A percentile compares a stretch with the other conserved stretches of the same genome.
Conservation (phyloP, 805 yeast genomes). For the Blastobotrys chiropterorum region DNA sequence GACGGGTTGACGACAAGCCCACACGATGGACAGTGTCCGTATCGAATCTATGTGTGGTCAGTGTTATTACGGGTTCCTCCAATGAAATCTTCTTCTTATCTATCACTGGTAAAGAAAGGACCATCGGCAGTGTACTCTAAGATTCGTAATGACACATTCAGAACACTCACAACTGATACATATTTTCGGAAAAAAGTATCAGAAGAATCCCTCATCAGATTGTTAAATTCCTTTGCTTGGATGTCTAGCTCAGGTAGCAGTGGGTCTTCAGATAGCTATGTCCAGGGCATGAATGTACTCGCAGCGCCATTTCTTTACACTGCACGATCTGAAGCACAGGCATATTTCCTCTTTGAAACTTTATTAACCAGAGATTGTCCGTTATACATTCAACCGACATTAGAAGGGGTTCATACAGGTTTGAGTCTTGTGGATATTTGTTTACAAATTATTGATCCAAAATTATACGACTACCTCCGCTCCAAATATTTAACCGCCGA, state of each 20-base stretch:
- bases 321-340: conserved; percentile 77
- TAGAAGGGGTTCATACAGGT: conserved; percentile 80
- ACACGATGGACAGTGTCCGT: conserved; percentile 44
- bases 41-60: conserved; percentile 75
- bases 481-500: conserved; percentile 72
- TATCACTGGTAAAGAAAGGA: conserved; percentile 47
- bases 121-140: conserved; percentile 57
- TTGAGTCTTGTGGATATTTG: conserved; percentile 64
- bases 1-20: conserved; percentile 35
- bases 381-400: conserved; percentile 65
- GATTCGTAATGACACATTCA: conserved; percentile 77
- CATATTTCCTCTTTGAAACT: conserved; percentile 63
- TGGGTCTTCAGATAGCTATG: conserved; percentile 45
- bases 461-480: conserved; percentile 51
- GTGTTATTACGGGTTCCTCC: conserved; percentile 62
- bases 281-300: conserved; percentile 88
- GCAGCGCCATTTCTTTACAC: conserved; percentile 78
- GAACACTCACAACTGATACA: conserved; percentile 74
- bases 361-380: conserved; percentile 65
- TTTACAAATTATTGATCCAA: conserved; percentile 65
- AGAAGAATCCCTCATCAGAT: conserved; percentile 62
- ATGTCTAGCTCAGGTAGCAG: conserved; percentile 1
- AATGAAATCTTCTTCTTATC: conserved; percentile 48
- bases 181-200: conserved; percentile 57
- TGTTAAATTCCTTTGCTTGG: conserved; percentile 67